Percentiles rank a stretch among this genome's conserved stretches.
Conservation (phyloP, 1,284 basidiomycete genomes). For the Exobasidium rhododendri region DNA sequence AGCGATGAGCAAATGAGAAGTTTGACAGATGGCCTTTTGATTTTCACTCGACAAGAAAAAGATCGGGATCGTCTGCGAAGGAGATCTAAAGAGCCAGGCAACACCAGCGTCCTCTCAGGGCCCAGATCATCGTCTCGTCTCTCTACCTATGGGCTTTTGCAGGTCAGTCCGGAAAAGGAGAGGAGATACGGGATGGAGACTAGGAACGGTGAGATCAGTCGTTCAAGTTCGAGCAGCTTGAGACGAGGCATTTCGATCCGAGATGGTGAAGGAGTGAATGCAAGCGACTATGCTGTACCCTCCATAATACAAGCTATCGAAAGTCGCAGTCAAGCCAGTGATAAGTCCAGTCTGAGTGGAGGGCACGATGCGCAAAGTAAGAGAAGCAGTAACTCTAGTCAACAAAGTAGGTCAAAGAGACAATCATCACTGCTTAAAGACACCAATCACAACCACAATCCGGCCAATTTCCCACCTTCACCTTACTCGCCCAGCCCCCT, state of each 20-base stretch:
- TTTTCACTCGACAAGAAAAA: slow-evolving; percentile 28
- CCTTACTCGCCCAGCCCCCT: neutral
- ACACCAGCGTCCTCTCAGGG: neutral
- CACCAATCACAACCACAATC: neutral
- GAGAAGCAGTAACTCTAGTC: neutral
- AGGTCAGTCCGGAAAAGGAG: neutral
- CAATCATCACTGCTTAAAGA: neutral
- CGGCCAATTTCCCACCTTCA: neutral
- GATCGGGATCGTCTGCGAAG: slow-evolving; percentile 21
- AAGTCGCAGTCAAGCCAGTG: neutral
- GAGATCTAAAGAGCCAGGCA: neutral
- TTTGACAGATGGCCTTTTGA: slow-evolving; percentile 41
- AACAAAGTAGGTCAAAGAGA: neutral
- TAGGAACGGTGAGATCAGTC: neutral
- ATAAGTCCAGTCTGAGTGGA: neutral
- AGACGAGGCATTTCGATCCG: neutral
- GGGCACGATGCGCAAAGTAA: neutral
- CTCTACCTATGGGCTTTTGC: neutral
- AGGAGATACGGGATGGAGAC: neutral
- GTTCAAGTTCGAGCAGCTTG: neutral
- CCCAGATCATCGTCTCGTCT: neutral
- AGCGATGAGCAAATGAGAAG: slow-evolving; percentile 48
- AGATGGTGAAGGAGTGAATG: neutral
- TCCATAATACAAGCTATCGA: neutral
- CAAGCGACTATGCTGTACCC: neutral